Evolutionary conservation across 2,329 filamentous ascomycete genomes (phyloP), one percentile per base, ranked within the genome.

Genomic region (Pseudomassariella vexata): DNA sequence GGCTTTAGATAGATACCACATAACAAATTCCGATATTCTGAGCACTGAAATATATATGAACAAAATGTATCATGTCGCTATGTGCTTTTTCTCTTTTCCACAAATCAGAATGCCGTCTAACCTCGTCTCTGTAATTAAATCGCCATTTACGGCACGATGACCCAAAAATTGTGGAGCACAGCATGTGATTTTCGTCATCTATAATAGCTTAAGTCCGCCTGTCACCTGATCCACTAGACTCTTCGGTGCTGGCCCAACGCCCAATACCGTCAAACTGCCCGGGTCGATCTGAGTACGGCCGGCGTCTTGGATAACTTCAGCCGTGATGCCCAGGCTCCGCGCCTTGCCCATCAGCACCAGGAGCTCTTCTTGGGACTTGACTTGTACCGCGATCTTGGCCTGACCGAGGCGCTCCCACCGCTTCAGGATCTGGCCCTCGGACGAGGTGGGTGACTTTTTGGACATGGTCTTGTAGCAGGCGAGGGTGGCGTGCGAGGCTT

Each of bases 271-370:
- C 57, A 86, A 74, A 57, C 88, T 95, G 12, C 92, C 90, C 25
- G 84, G 80, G 32, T 88, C 89, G 59, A 98, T 96, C 73, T 98
- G 92, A 27, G 92, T 98, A 40, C 92, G 76, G 10, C 92, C 92
- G n/a, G 92, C 92, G 62, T 98, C 92, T 50, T 85, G 81, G 45
- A 98, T 90, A 32, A 95, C 79, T 57, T 90, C 83, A 32, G 90
- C 87, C 39, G 87, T 89, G 37, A 98, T 60, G 2, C 92, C 90
- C 37, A 95, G 57, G 54, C 81, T 86, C 41, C 86, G 72, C 3
- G 92, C 92, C 57, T 82, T 79, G 33, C 80, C 84, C 62, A 89
- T 82, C 46, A 84, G 61, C 41, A 66, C 64, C 40, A 92, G 62
- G 46, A 94, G 62, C 54, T 94, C 86, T 21, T 94, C 86, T 61